These are phyloP conservation scores for Sporobolomyces roseus DNA, from an alignment of 768 basidiomycete genomes.

Conservation along the genomic window DNA sequence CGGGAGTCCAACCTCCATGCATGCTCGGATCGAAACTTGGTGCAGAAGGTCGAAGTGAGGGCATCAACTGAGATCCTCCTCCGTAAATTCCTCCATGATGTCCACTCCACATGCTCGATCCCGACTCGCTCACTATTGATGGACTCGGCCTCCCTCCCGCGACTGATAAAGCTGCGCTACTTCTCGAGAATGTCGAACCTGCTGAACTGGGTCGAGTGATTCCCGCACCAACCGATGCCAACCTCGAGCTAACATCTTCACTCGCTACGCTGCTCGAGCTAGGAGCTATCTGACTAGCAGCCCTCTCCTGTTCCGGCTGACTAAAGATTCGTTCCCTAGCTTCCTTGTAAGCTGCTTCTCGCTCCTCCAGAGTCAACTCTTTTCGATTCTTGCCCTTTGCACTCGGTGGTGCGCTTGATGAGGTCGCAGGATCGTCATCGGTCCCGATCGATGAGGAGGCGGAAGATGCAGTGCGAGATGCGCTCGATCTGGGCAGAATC, in stretches of 20 bases:
- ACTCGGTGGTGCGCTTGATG: background rate
- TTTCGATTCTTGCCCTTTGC: conserved; percentile 5
- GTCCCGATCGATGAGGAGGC: conserved; percentile 23
- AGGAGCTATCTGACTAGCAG: background rate
- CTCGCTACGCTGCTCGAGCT: conserved; percentile 2
- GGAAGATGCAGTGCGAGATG: conserved; percentile 20
- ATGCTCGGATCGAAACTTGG: conserved; percentile 30
- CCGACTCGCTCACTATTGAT: conserved; percentile 29
- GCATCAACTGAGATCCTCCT: background rate
- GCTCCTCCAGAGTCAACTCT: conserved; percentile 41
- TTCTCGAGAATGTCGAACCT: conserved; percentile 36
- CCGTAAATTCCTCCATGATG: conserved; percentile 11
- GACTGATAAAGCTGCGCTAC: conserved; percentile 21
- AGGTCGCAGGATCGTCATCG: conserved; percentile 28
- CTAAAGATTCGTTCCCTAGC: conserved; percentile 44
- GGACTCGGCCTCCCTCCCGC: conserved; percentile 25
- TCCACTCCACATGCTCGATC: conserved; percentile 15
- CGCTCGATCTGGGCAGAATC: conserved; percentile 32
- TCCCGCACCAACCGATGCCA: conserved; percentile 3
- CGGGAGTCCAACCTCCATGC: conserved; percentile 11
- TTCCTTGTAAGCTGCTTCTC: conserved; percentile 44
- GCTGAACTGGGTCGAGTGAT: conserved; percentile 36
- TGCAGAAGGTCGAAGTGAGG: conserved; percentile 21
- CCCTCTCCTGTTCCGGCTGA: conserved; percentile 16
- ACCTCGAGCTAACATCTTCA: background rate